Evolutionary conservation across 768 basidiomycete species (phyloP), one percentile per base, ranked within the genome.

Genomic region (Floccularia luteovirens): DNA sequence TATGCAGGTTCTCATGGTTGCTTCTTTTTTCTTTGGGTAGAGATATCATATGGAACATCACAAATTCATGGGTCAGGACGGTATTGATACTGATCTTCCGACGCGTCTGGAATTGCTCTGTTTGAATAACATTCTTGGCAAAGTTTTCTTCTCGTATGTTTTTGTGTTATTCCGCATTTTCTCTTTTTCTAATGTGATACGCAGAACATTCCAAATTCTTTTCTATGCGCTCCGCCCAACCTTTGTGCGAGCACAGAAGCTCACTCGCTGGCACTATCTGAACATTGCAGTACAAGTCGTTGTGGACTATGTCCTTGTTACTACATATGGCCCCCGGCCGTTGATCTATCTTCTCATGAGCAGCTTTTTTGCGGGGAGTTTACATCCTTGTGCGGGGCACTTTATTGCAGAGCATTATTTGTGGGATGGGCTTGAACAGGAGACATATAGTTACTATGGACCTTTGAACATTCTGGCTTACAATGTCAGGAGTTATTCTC

Each of bases 341-440:
- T 52, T 93, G 27, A 60, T 90, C 31, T 98, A 98, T 64, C 69
- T 98, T 49, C 53, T 97, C 47, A 72, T 86, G 59, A 85, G 81
- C 46, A 89, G 85, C 57, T 97, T 98, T 76, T 93, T 97, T 54
- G 96, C 96, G 10, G 94, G 96, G 0, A 91, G 89, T 52, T 59
- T 97, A 28, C 96, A 99, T 50, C 96, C 96, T 1, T 88, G 87
- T 51, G 94, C 93, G 0, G 94, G 87, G 1, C 96, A 98, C 63
- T 99, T 99, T 53, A 97, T 99, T 49, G 93, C 93, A 2, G 92
- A 96, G 60, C 93, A 96, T 59, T 96, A 93, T 49, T 72, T 96
- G 33, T 92, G 88, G 84, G 91, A 94, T 49, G 87, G 84, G 1
- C 70, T 92, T 42, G 74, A 80, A 24, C 93, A 98, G 57, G 96